Evolutionary conservation across 306 rosid genomes (phyloP), one percentile per base, ranked within the genome.

Genomic region (Acacia confusa): DNA sequence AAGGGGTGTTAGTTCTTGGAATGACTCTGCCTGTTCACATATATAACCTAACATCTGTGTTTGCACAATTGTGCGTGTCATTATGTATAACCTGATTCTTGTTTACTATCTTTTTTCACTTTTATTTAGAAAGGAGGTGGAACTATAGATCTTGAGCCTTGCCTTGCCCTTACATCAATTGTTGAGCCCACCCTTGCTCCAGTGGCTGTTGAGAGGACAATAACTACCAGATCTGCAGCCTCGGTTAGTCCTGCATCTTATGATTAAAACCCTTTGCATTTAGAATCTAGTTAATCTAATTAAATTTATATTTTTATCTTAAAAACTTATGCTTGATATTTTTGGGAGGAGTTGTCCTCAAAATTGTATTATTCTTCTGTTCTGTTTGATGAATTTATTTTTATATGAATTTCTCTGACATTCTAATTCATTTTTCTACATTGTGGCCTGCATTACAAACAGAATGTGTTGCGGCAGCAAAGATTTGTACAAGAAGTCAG

Each of bases 161-260:
- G 97, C 87, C 99, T 95, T 66, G 92, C 99, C n/a, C 93, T 89
- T 82, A 89, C 97, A 64, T 93, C 99, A 80, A 85, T 97, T 41
- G 88, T 93, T 79, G 99, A 95, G 83, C 97, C 99, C 44, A 95
- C 99, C 70, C 99, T 95, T 87, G 98, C 99, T 86, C 99, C 99
- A 19, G 91, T 93, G 80, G 85, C 97, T 79, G 97, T 95, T 22
- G 99, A 95, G 91, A 91, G 99, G 82, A 90, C 97, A 58, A 93
- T 95, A 87, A 95, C 99, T 57, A 95, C 99, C 64, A 89, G 97
- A 84, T 94, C 99, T 34, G 99, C 97, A 69, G 99, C 99, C 85
- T 95, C 98, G 90, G 99, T 95, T 83, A 60, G 74, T 77, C 61
- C 79, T 40, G 40, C 77, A 84, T 87, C 84, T 84, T 45, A 57